Evolutionary conservation across 2,329 filamentous ascomycete genomes (phyloP).

Genomic region (Coniella lustricola): DNA sequence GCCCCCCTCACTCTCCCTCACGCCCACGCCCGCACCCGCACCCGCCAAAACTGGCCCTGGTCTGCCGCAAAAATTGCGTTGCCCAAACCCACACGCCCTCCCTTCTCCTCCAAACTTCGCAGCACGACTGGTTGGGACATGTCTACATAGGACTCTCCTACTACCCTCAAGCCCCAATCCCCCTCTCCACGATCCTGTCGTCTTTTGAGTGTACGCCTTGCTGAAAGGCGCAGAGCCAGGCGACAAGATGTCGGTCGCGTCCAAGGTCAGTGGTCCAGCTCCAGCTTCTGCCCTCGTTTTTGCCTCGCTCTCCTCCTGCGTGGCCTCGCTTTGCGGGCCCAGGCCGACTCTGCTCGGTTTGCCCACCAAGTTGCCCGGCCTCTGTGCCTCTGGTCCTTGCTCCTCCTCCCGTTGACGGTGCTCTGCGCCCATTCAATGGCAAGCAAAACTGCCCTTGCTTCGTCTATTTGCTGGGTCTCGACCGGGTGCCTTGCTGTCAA

Average conservation of each 20-base stretch:
- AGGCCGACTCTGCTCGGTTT: too few species aligned
- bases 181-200: conserved; percentile 16
- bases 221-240: conserved; percentile 45
- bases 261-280: conserved; percentile 41
- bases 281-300: neutral
- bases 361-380: too few species aligned
- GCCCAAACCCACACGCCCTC: conserved; percentile 11
- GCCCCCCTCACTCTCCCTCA: neutral
- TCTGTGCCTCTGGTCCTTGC: too few species aligned
- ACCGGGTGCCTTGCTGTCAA: neutral
- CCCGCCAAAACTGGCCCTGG: neutral
- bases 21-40: conserved; percentile 3
- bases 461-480: neutral
- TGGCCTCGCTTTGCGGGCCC: too few species aligned
- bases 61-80: conserved; percentile 16
- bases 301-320: neutral
- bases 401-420: neutral
- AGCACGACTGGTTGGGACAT: conserved; percentile 14
- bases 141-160: conserved; percentile 13
- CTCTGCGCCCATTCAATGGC: neutral
- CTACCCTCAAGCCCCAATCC: conserved; percentile 5
- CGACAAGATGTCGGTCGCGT: conserved; percentile 57
- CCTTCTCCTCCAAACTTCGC: conserved; percentile 11
- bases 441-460: neutral
- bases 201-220: conserved; percentile 34